These are phyloP conservation scores for Kodamaea nitidulidarum DNA, from an alignment of 805 yeast genomes.

Conservation along the genomic window DNA sequence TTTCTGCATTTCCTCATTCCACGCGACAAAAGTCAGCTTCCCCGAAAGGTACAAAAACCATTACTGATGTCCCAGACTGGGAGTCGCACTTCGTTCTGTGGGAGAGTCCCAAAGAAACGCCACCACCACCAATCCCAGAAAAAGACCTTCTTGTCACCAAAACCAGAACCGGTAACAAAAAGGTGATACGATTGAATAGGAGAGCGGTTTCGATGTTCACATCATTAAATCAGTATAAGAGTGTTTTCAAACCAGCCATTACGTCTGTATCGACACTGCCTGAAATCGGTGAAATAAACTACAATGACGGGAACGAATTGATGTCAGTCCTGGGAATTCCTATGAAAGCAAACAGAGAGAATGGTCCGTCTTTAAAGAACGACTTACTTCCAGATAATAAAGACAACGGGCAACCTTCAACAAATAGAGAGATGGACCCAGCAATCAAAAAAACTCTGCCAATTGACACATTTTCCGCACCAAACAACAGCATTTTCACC, in stretches of 20 bases:
- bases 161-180: conserved; percentile 5
- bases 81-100: neutral
- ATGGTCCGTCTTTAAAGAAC: too few species aligned
- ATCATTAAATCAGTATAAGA: conserved; percentile 10
- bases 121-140: conserved; percentile 8
- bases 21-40: neutral
- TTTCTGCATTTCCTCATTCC: too few species aligned
- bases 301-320: conserved; percentile 4
- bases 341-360: neutral
- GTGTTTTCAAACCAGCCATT: conserved; percentile 3
- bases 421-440: too few species aligned
- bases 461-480: too few species aligned
- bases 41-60: too few species aligned
- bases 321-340: neutral
- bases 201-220: conserved; percentile 13
- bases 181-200: conserved; percentile 2
- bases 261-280: conserved; percentile 1
- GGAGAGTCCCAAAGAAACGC: neutral
- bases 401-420: too few species aligned
- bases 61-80: neutral
- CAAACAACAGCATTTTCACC: neutral
- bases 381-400: too few species aligned
- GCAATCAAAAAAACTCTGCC: too few species aligned
- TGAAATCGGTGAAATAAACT: conserved; percentile 1
- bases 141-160: conserved; percentile 10